Evolutionary conservation across 176 grass and related monocot species (phyloP), one percentile per base, ranked within the genome.

Genomic region (Phragmites australis): DNA sequence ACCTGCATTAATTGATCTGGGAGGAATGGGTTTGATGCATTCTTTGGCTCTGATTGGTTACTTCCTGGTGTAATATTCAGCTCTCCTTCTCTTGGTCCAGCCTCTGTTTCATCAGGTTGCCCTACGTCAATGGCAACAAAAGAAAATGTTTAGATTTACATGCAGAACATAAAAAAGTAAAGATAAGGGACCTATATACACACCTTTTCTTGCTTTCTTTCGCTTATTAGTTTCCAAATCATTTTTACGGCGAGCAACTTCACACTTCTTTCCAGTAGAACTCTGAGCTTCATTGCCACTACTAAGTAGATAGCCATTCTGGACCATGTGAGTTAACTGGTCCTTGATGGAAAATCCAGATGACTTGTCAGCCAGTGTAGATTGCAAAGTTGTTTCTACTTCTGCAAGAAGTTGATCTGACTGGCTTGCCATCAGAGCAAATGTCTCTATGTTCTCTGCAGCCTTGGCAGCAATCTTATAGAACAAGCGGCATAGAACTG

Each of bases 391-490:
- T 79, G 48, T 77, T 73, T 98, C 92, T 39, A 98, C 84, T 87
- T 81, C 85, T 58, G 90, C 86, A 76, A 91, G 72, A 90, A 92
- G 78, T 75, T 86, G 83, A 89, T 84, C 95, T 43, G 92, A 85
- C 57, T 93, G 90, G 69, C 56, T 87, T 52, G 86, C 65, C 83
- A 94, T 84, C 84, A 94, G 66, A 47, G 83, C 54, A 81, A 91
- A 93, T 63, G 87, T 68, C 26, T 89, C 92, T 18, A 71, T 58
- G 47, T 94, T 98, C 82, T 90, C 86, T 76, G 95, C 88, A 88
- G 92, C 95, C 69, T 87, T 97, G 69, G 86, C 75, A 65, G 95
- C 88, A 80, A 94, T 90, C 81, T 87, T 94, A 69, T 85, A 93
- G 53, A 98, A 94, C 47, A 82, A 55, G 44, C 76, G 80, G 77